phyloP scores from a whole-genome alignment of 2,329 filamentous ascomycete genomes.

The Claviceps arundinis region DNA sequence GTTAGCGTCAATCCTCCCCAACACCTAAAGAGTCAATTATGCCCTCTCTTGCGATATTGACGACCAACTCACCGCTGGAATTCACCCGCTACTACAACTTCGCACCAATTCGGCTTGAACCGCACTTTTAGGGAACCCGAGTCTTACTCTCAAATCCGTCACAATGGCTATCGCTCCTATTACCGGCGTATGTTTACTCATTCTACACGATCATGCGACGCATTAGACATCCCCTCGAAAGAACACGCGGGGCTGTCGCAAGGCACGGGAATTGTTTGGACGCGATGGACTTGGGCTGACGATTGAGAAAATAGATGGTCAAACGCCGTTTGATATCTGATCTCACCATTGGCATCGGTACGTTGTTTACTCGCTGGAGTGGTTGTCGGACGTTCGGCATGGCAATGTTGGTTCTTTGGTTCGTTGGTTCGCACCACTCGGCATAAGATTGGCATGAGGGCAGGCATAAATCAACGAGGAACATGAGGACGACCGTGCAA shows the following conservation, averaged over 20 bases:
- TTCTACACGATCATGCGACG: conserved; percentile 1
- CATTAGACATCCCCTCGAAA: conserved; percentile 15
- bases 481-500: too few species aligned
- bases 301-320: conserved; percentile 40
- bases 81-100: not conserved
- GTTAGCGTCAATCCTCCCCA: not conserved
- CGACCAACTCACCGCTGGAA: too few species aligned
- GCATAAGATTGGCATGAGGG: too few species aligned
- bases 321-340: conserved; percentile 45
- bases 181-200: conserved; percentile 36
- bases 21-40: not conserved
- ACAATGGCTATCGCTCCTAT: conserved; percentile 45
- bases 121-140: not conserved
- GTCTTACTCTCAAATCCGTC: conserved; percentile 7
- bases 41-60: too few species aligned
- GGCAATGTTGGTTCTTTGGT: too few species aligned
- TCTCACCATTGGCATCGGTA: conserved; percentile 42
- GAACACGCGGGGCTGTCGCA: not conserved
- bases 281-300: conserved; percentile 18
- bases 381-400: too few species aligned
- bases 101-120: not conserved
- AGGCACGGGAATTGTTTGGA: not conserved
- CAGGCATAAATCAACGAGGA: too few species aligned
- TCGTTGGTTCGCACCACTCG: too few species aligned
- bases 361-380: conserved; percentile 13